Evolutionary conservation across 169 alveolate genomes (phyloP), one percentile per base, ranked within the genome.

Genomic region (Toxoplasma gondii): DNA sequence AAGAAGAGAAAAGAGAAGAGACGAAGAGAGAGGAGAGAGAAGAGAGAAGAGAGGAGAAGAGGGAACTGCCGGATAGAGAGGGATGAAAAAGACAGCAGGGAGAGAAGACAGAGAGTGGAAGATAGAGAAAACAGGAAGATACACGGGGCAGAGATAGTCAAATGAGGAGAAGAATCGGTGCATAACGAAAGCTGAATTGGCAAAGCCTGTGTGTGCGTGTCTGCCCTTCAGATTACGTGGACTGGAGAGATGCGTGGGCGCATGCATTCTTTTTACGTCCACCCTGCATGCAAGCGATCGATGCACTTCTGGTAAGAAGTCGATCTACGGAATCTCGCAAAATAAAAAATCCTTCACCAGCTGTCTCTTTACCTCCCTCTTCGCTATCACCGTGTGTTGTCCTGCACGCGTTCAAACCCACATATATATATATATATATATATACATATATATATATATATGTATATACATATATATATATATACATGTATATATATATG

Each of bases 241-340:
- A 34, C 43, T n/a, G 84, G 84, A 22, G 84, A 74, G n/a, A 17
- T 74, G 44, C 84, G 84, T 1, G 44, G 43, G 49, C 84, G 84
- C 31, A 74, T 16, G 24, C 84, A 74, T 24, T 74, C 84, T 16
- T 74, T 74, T 44, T 27, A 19, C 43, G 84, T 74, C n/a, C 84
- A 74, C 39, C 84, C 84, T 34, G 44, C 43, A 17, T 17, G 84
- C 39, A 74, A n/a, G 19, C 38, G 84, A 1, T 17, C 84, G 17
- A 74, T 74, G 84, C 84, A 74, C 84, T 74, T 74, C 29, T 64
- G 74, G 74, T 64, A 16, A 64, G 74, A 64, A 64, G 58, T 49
- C 4, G 58, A 7, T 49, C 58, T 49, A 7, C 58, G 12, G 58
- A 4, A 49, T 49, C 58, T 49, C 58, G 22, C 58, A 4, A 4